These are phyloP conservation scores for Buddleja alternifolia DNA, from an alignment of 257 asterid species.

Conservation along the genomic window DNA sequence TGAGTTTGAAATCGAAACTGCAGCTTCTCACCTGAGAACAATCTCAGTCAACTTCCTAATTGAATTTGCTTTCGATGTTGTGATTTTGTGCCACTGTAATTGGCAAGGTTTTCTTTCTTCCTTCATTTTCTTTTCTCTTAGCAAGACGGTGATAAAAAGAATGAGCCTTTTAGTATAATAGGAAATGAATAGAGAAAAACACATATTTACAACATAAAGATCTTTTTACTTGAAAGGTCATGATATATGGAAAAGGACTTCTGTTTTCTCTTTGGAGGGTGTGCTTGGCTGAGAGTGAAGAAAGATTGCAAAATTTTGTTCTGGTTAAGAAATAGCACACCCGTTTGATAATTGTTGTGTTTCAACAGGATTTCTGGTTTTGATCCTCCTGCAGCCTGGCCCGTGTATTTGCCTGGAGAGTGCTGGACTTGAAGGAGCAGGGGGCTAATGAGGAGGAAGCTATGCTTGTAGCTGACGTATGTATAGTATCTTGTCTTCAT, in stretches of 20 bases:
- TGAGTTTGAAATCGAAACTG: not conserved
- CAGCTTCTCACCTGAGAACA: not conserved
- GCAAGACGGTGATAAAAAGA: not conserved
- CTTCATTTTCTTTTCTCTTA: too few relatives aligned
- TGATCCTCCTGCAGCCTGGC: conserved; percentile 87
- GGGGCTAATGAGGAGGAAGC: conserved; percentile 73
- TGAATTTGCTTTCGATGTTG: not conserved
- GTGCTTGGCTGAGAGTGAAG: conserved; percentile 12
- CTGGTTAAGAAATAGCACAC: not conserved
- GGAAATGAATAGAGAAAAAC: not conserved
- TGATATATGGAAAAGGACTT: too few relatives aligned
- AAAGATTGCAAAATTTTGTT: not conserved
- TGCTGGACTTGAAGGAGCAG: conserved; percentile 81
- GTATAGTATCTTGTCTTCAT: conserved; percentile 22
- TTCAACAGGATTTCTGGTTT: conserved; percentile 64
- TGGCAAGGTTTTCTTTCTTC: not conserved
- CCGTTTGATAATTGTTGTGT: not conserved
- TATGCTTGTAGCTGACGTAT: conserved; percentile 77
- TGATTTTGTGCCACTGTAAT: not conserved
- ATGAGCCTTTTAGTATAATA: not conserved
- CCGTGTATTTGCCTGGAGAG: conserved; percentile 79
- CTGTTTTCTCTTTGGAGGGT: too few relatives aligned
- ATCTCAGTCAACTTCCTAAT: not conserved
- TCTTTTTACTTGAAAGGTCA: not conserved
- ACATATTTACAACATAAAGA: not conserved